Percentiles rank a stretch among this genome's conserved stretches.
Evolutionary conservation across 2,329 filamentous ascomycete genomes (phyloP).

Genomic region (Cadophora malorum): DNA sequence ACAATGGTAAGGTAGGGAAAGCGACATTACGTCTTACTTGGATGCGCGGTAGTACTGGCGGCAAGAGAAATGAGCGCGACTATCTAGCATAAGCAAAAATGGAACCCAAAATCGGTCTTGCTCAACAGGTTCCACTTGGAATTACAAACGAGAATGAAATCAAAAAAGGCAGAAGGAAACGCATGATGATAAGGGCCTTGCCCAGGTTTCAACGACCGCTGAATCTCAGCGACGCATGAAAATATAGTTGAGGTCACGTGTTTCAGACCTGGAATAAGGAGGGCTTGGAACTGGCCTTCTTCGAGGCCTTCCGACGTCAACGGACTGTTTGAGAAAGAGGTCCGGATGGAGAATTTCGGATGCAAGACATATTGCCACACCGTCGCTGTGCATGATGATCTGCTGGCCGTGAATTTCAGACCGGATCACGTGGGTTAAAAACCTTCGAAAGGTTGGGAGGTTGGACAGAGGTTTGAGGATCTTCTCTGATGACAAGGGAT

Average conservation of each 20-base stretch:
- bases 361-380: slow-evolving; percentile 17
- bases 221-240: not conserved
- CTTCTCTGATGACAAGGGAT: not conserved
- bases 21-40: slow-evolving; percentile 2
- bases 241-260: slow-evolving; percentile 19
- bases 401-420: slow-evolving; percentile 7
- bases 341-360: not conserved
- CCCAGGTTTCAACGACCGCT: slow-evolving; percentile 3
- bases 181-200: not conserved
- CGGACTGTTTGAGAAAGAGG: slow-evolving; percentile 15
- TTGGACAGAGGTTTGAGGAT: not conserved
- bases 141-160: not conserved
- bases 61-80: slow-evolving; percentile 19
- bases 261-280: slow-evolving; percentile 13
- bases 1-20: not conserved
- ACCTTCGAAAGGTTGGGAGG: not conserved
- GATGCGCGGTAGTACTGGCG: slow-evolving; percentile 15
- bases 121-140: not conserved
- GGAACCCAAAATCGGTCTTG: not conserved
- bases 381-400: slow-evolving; percentile 10
- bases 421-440: not conserved
- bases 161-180: not conserved
- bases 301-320: slow-evolving; percentile 12
- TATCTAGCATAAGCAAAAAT: not conserved
- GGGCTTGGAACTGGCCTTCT: not conserved